phyloP scores from a whole-genome alignment of 768 basidiomycete species.

The Peribolospora kevripleyi region DNA sequence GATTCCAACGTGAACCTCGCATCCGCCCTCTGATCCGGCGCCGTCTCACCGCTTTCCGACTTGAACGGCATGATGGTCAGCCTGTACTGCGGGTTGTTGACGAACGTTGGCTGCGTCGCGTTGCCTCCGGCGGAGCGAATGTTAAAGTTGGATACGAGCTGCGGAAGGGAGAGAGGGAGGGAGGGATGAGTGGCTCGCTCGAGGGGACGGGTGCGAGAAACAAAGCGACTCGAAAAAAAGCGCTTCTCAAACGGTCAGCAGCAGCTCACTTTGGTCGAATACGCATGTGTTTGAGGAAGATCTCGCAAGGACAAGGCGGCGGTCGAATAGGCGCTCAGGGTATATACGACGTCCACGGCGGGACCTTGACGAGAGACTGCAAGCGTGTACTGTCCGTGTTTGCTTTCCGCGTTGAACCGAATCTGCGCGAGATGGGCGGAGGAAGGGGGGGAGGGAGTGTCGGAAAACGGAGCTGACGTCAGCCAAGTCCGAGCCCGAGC shows the following conservation, averaged over 20 bases:
- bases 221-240: background rate
- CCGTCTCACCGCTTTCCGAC: background rate
- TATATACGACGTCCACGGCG: constrained; percentile 37
- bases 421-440: constrained; percentile 9
- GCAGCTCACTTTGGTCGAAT: constrained; percentile 13
- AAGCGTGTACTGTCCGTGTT: constrained; percentile 25
- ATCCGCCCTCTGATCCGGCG: constrained; percentile 9
- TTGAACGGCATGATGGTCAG: constrained; percentile 28
- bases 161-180: background rate
- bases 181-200: background rate
- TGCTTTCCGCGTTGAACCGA: constrained; percentile 13
- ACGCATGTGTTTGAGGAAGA: constrained; percentile 10
- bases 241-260: too few species aligned
- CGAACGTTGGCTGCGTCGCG: constrained; percentile 49
- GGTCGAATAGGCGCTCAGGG: constrained; percentile 36
- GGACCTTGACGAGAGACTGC: constrained; percentile 46
- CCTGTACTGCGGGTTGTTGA: constrained; percentile 73
- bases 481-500: too few species aligned
- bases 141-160: constrained; percentile 28
- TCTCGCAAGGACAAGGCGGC: constrained; percentile 15
- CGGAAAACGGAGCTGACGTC: too few species aligned
- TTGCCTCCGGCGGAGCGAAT: constrained; percentile 62
- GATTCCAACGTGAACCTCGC: constrained; percentile 30
- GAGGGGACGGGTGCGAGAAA: background rate
- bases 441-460: constrained; percentile 4